These are phyloP conservation scores for Colletotrichum incanum DNA, from an alignment of 2,329 filamentous ascomycete species.

Conservation along the genomic window DNA sequence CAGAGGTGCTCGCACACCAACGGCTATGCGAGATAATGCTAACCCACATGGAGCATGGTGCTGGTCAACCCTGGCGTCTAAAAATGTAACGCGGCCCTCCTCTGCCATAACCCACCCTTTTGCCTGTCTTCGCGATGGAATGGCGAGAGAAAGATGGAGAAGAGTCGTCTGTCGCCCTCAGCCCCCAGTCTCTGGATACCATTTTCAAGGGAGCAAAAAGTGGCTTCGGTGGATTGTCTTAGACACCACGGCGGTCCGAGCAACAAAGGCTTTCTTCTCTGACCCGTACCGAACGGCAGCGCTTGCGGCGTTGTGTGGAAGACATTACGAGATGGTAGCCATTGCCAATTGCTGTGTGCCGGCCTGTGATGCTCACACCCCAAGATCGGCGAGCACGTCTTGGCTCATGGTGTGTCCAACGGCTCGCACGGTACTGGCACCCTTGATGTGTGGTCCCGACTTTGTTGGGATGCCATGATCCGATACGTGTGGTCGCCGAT, in stretches of 20 bases:
- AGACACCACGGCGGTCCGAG: conserved; percentile 21
- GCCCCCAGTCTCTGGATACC: not conserved
- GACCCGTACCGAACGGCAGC: conserved; percentile 19
- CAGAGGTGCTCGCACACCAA: conserved; percentile 28
- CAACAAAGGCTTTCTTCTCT: conserved; percentile 32
- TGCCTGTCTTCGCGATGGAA: conserved; percentile 16
- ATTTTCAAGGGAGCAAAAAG: not conserved
- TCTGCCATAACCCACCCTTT: not conserved
- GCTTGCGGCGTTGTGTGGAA: conserved; percentile 20
- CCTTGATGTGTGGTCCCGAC: not conserved
- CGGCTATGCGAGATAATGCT: conserved; percentile 23
- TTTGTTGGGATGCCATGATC: conserved; percentile 5
- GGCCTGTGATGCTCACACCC: conserved; percentile 10
- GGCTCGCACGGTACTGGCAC: not conserved
- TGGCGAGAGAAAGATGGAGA: conserved; percentile 24
- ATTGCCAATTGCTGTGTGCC: not conserved
- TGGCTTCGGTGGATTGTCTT: conserved; percentile 9
- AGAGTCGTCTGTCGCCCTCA: not conserved
- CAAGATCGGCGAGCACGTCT: conserved; percentile 20
- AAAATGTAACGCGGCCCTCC: conserved; percentile 26
- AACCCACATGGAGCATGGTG: conserved; percentile 30
- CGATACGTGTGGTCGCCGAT: conserved; percentile 16
- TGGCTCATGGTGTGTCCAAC: conserved; percentile 3
- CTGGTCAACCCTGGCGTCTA: conserved; percentile 25
- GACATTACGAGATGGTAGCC: not conserved